Evolutionary conservation across 495 filamentous ascomycete species (phyloP), one percentile per base, ranked within the genome.

Genomic region (Penicillium crystallinum): DNA sequence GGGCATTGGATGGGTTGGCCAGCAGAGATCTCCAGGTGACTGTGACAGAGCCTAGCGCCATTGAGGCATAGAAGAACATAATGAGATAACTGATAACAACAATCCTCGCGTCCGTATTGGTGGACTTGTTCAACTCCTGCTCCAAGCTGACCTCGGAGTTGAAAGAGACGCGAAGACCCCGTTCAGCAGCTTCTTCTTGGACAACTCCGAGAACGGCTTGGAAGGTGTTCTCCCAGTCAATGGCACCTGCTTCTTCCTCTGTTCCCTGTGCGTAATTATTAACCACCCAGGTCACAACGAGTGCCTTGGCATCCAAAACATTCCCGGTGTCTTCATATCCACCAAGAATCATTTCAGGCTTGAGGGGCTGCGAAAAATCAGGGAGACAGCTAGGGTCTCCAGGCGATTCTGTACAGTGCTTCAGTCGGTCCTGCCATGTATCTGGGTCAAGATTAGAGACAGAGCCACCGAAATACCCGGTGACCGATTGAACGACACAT

Each of bases 41-140:
- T 1, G 88, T 91, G 11, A 86, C 91, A 2, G 91, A 95, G 3
- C 93, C 95, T 4, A 98, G 72, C 3, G 93, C 91, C 30, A 98
- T 62, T 2, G 91, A 97, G 4, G 91, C 93, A 61, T 98, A 98
- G 31, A 98, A 67, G 65, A 98, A 97, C 93, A 98, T 98, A 69
- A 96, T 87, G 54, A 97, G 81, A 71, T 98, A 98, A 74, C 92
- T 97, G 69, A 97, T 87, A 36, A 95, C 86, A 12, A 98, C 84
- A 56, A 98, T 97, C 68, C 92, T 96, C 17, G 91, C 93, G 68
- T 98, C 93, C 2, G 93, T 97, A 66, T 98, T 98, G 31, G 89
- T 96, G 10, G 87, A 91, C 68, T 97, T 95, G 71, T 96, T 98
- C 40, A 84, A 76, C 62, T 98, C 93, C 63, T 95, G 78, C 62